Conservation (phyloP, 2,329 filamentous ascomycete species). For the Huntiella moniliformis region DNA sequence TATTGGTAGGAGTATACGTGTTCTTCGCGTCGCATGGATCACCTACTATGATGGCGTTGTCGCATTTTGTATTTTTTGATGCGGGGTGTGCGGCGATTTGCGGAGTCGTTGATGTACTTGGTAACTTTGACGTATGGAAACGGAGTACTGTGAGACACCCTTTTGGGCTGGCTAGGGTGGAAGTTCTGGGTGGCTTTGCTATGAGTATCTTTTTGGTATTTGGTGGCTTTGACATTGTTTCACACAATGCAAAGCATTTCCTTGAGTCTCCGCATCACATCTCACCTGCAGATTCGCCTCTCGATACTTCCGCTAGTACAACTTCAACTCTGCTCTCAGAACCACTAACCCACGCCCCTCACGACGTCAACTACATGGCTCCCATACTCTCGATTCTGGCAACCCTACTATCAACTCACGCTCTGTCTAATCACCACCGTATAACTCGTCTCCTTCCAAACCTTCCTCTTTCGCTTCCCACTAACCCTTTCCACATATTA, state of each 20-base stretch:
- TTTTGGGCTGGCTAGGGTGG: conserved; percentile 77
- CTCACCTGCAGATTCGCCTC: background rate
- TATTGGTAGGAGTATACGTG: conserved; percentile 63
- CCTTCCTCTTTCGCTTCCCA: conserved; percentile 67
- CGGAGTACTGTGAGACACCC: conserved; percentile 82
- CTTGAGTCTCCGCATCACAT: conserved; percentile 23
- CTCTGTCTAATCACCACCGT: conserved; percentile 74
- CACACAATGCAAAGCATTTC: conserved; percentile 83
- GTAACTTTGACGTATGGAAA: conserved; percentile 97
- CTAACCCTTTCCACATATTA: conserved; percentile 87
- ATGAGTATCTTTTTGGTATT: conserved; percentile 95
- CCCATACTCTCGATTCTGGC: conserved; percentile 64
- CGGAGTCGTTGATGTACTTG: conserved; percentile 77
- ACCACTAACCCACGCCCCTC: conserved; percentile 44
- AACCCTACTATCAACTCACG: conserved; percentile 71
- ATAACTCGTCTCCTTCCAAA: conserved; percentile 64
- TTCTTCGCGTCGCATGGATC: conserved; percentile 74
- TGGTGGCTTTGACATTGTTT: conserved; percentile 88
- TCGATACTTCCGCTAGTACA: conserved; percentile 15
- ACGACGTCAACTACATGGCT: conserved; percentile 64
- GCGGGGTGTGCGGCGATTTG: conserved; percentile 82
- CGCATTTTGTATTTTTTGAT: conserved; percentile 88
- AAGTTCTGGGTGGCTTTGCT: conserved; percentile 87
- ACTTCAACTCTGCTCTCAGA: conserved; percentile 23
- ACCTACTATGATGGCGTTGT: conserved; percentile 77